Evolutionary conservation across 805 yeast species (phyloP).

Genomic region (Yamadazyma endophytica): DNA sequence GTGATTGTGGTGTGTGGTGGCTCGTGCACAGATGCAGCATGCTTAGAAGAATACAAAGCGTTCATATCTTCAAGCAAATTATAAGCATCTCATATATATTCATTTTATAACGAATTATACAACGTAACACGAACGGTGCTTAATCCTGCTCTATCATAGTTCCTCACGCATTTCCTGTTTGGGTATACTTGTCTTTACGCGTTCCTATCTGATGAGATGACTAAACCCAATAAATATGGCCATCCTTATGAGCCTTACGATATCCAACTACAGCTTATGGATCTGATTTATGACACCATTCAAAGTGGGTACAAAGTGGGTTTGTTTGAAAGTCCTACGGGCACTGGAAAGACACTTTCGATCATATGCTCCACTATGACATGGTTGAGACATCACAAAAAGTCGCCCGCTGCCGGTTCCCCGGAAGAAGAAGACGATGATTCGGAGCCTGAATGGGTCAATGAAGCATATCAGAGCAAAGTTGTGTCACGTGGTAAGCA

Average conservation of each 20-base stretch:
- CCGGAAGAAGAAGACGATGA: constrained; percentile 16
- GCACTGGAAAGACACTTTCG: constrained; percentile 89
- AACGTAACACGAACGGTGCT: too few species aligned
- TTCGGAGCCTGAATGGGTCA: constrained; percentile 72
- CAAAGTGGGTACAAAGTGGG: constrained; percentile 59
- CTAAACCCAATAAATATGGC: too few species aligned
- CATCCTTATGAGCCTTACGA: constrained; percentile 84
- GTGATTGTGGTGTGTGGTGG: constrained; percentile 30
- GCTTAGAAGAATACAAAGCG: constrained; percentile 10
- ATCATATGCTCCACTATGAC: constrained; percentile 80
- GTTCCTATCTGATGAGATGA: too few species aligned
- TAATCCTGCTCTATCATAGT: not conserved
- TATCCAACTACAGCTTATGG: constrained; percentile 77
- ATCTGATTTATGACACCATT: constrained; percentile 62
- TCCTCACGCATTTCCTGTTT: not conserved
- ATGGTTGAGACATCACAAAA: constrained; percentile 64
- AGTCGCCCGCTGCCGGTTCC: constrained; percentile 2
- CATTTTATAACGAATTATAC: too few species aligned
- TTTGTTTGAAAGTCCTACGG: constrained; percentile 89
- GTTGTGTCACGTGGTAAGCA: constrained; percentile 22
- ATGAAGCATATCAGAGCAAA: constrained; percentile 29
- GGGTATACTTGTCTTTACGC: too few species aligned
- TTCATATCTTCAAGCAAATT: too few species aligned
- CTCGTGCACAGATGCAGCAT: constrained; percentile 14
- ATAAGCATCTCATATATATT: constrained; percentile 1